A percentile compares a stretch with the other conserved stretches of the same genome.
These are phyloP conservation scores for Glebionis coronaria DNA, from an alignment of 129 eudicot genomes.

Conservation along the genomic window DNA sequence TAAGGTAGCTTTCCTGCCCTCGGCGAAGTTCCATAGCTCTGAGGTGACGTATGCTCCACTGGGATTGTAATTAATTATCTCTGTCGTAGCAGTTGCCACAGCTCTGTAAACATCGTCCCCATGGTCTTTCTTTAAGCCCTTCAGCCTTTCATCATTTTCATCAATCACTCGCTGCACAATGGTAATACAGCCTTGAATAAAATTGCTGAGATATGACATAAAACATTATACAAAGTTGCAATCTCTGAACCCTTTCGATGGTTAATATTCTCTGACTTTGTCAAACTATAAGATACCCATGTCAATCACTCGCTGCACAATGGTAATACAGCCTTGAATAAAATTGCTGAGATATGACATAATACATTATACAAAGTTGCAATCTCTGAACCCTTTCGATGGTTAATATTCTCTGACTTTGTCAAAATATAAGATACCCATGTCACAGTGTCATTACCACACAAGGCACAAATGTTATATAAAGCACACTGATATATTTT, in stretches of 20 bases:
- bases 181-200: not conserved
- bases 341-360: not conserved
- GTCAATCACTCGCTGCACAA: constrained; percentile 51
- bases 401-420: not conserved
- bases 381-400: not conserved
- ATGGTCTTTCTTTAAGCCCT: constrained; percentile 42
- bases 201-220: not conserved
- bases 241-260: not conserved
- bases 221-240: not conserved
- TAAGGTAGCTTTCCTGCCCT: constrained; percentile 58
- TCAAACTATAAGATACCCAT: not conserved
- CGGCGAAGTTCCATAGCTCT: constrained; percentile 67
- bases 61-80: constrained; percentile 82
- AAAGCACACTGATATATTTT: too few relatives aligned
- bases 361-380: not conserved
- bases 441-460: not conserved
- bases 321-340: not conserved
- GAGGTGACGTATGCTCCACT: constrained; percentile 65
- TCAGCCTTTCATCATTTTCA: constrained; percentile 56
- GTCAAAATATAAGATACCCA: not conserved
- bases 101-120: constrained; percentile 64
- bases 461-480: too few relatives aligned
- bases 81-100: constrained; percentile 58
- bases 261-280: not conserved
- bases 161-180: constrained; percentile 51